Percentiles rank a stretch among this genome's conserved stretches.
Conservation (phyloP, 768 basidiomycete species). For the Tephrocybe sp. region DNA sequence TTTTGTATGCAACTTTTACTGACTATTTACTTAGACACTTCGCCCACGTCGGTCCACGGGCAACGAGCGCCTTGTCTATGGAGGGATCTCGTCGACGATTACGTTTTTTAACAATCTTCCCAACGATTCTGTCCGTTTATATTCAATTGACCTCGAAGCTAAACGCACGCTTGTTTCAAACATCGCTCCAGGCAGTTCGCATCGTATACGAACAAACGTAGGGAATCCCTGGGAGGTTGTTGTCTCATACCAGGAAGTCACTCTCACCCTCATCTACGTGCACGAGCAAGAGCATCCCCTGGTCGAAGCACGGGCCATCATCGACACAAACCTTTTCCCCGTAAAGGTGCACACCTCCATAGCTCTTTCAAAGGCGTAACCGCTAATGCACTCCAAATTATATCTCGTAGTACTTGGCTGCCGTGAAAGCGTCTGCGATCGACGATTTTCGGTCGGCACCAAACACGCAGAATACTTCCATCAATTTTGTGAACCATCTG, state of each 20-base stretch:
- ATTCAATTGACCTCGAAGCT: slow-evolving; percentile 1
- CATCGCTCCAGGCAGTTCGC: not conserved
- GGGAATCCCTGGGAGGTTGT: slow-evolving; percentile 12
- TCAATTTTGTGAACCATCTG: slow-evolving; percentile 14
- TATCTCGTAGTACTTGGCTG: not conserved
- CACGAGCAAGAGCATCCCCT: not conserved
- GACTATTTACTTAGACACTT: not conserved
- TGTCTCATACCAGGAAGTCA: not conserved
- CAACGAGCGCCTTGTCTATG: not conserved
- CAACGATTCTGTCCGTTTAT: slow-evolving; percentile 3
- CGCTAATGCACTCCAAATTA: not conserved
- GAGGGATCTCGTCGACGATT: slow-evolving; percentile 1
- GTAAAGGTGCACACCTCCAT: not conserved
- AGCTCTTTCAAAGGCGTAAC: not conserved
- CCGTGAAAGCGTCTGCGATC: not conserved
- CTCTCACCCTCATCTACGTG: not conserved
- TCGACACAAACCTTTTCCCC: not conserved
- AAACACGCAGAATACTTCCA: slow-evolving; percentile 2
- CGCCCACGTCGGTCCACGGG: not conserved
- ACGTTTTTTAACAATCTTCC: slow-evolving; percentile 4
- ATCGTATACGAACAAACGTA: not conserved
- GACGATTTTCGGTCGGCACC: not conserved
- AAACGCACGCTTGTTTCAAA: not conserved
- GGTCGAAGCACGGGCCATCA: not conserved
- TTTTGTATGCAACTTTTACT: not conserved